Evolutionary conservation across 805 yeast genomes (phyloP), one percentile per base, ranked within the genome.

Genomic region (Metschnikowia lachancei): DNA sequence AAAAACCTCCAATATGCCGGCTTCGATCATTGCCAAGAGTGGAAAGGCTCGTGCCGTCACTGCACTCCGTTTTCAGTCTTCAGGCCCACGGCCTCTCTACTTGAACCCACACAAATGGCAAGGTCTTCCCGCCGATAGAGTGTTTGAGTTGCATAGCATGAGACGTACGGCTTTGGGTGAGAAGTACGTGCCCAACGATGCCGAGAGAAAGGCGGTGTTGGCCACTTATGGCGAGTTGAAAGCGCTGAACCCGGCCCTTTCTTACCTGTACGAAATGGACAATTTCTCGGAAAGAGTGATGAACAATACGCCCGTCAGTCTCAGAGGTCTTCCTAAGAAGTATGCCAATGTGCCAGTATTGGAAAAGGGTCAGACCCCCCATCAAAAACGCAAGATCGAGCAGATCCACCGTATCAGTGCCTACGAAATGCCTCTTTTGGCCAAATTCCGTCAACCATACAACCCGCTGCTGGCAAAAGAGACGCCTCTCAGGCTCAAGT

Each of bases 401-500:
- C 80, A 85, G 53, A 81, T 83, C 58, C 83, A 83, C 60, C 78
- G 97, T 57, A 74, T 88, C 36, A 88, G 95, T 10, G 97, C 97
- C 0, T 92, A 85, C 67, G 98, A 92, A 63, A 77, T 92, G 74
- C 99, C 99, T 6, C 77, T 81, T 46, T 74, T 94, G 53, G 82
- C 83, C 35, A 82, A 88, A 64, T 86, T 76, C 62, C 83, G 92
- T 56, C 81, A 85, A 65, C 76, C 74, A 49, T 91, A 87, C 69
- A 63, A 59, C 29, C 83, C 83, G 17, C 72, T 72, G 12, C 54
- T 73, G 5, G 54, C 56, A 10, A 61, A 58, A 14, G 69, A 72
- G 22, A 64, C 73, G 9, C 89, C 90, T 4, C 70, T 90, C 34
- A 71, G 72, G 32, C 86, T 85, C 60, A 80, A 82, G 55, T 91